A percentile compares a stretch with the other conserved stretches of the same genome.
Conservation (phyloP, 352 stramenopile genomes). For the Aphanomyces cochlioides region DNA sequence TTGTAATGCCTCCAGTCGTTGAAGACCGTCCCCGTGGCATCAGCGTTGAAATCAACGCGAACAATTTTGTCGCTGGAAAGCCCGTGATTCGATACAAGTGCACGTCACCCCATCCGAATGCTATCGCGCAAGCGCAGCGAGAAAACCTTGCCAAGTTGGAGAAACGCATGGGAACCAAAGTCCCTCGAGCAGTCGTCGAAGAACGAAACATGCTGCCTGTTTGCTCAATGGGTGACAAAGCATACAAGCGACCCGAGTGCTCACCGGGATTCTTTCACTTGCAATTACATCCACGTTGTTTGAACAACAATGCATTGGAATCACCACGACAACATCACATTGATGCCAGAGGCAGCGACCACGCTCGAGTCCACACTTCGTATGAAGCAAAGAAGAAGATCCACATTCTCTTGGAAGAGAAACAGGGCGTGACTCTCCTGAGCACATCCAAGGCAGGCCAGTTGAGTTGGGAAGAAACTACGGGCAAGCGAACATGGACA, state of each 20-base stretch:
- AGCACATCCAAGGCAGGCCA: slow-evolving; percentile 18
- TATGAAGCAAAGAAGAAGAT: slow-evolving; percentile 30
- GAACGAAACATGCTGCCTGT: slow-evolving; percentile 20
- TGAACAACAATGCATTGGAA: slow-evolving; percentile 14
- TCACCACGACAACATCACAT: neutral
- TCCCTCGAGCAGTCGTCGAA: slow-evolving; percentile 12
- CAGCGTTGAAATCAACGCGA: slow-evolving; percentile 13
- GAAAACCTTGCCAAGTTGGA: slow-evolving; percentile 18
- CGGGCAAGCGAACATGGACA: slow-evolving; percentile 20
- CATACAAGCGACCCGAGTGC: slow-evolving; percentile 17
- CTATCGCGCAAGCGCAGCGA: slow-evolving; percentile 2
- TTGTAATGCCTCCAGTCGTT: slow-evolving; percentile 17
- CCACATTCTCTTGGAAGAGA: slow-evolving; percentile 18
- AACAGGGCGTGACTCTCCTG: slow-evolving; percentile 5
- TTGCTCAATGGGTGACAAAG: slow-evolving; percentile 17
- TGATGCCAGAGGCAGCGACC: neutral
- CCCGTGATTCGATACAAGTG: slow-evolving; percentile 10
- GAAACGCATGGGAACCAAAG: slow-evolving; percentile 15
- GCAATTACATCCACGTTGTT: slow-evolving; percentile 11
- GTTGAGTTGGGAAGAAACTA: slow-evolving; percentile 27
- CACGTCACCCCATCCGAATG: slow-evolving; percentile 3
- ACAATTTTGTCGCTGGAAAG: slow-evolving; percentile 9
- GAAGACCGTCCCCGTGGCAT: slow-evolving; percentile 21
- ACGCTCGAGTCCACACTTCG: neutral
- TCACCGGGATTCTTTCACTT: slow-evolving; percentile 25